These are phyloP conservation scores for Pseudopithomyces maydicus DNA, from an alignment of 2,329 filamentous ascomycete genomes.

Conservation along the genomic window DNA sequence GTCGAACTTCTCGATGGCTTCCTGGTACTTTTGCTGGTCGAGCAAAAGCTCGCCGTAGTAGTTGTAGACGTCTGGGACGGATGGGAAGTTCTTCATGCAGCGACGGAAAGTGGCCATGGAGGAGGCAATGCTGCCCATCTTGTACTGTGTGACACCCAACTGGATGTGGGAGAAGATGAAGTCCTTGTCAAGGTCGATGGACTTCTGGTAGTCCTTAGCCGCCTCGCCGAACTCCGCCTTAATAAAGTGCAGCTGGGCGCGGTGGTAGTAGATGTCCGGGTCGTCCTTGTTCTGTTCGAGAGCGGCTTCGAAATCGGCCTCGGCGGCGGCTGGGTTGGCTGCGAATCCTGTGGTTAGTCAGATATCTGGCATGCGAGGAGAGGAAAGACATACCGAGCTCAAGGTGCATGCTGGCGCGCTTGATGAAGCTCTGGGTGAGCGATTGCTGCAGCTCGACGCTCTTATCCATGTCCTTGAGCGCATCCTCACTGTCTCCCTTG, in stretches of 20 bases:
- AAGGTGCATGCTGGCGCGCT: conserved; percentile 96
- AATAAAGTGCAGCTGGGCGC: conserved; percentile 97
- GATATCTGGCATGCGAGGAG: not conserved
- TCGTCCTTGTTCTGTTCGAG: conserved; percentile 84
- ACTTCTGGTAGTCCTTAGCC: conserved; percentile 98
- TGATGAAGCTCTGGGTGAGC: conserved; percentile 96
- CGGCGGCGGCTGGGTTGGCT: conserved; percentile 85
- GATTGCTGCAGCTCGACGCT: conserved; percentile 87
- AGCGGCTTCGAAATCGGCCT: conserved; percentile 84
- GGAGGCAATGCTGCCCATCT: conserved; percentile 97
- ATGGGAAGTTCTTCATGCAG: conserved; percentile 97
- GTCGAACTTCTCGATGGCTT: conserved; percentile 98
- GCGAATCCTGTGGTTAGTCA: conserved; percentile 2
- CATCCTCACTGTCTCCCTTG: conserved; percentile 82
- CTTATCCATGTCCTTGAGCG: conserved; percentile 85
- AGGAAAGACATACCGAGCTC: conserved; percentile 70
- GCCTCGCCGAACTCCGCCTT: conserved; percentile 90
- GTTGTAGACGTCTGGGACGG: conserved; percentile 98
- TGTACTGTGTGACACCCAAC: conserved; percentile 98
- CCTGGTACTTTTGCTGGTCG: conserved; percentile 93
- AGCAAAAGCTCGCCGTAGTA: conserved; percentile 98
- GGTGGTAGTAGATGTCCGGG: conserved; percentile 98
- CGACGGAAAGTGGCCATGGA: conserved; percentile 98
- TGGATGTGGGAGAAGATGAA: conserved; percentile 99
- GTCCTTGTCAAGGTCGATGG: conserved; percentile 90